These are phyloP conservation scores for Suillus subalutaceus DNA, from an alignment of 768 basidiomycete species.

Conservation along the genomic window DNA sequence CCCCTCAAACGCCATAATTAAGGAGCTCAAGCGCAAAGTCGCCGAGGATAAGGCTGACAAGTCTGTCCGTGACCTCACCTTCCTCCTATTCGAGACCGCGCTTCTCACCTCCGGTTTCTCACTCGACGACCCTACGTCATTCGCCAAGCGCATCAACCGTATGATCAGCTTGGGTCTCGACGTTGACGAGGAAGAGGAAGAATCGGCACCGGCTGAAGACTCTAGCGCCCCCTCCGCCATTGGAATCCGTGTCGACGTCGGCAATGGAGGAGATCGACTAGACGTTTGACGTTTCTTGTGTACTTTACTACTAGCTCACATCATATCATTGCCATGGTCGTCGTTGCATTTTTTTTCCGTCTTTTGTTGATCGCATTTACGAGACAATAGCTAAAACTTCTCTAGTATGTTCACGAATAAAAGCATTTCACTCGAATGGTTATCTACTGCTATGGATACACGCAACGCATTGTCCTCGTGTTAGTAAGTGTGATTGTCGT, in stretches of 20 bases:
- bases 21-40: conserved; percentile 95
- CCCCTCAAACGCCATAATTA: conserved; percentile 89
- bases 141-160: conserved; percentile 94
- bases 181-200: conserved; percentile 75
- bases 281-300: conserved; percentile 26
- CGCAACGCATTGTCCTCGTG: background rate
- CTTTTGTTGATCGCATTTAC: conserved; percentile 28
- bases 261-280: conserved; percentile 99
- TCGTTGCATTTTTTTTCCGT: conserved; percentile 22
- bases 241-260: conserved; percentile 68
- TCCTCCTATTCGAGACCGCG: conserved; percentile 95
- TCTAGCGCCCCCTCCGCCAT: conserved; percentile 51
- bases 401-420: conserved; percentile 20
- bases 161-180: conserved; percentile 94
- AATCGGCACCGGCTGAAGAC: conserved; percentile 45
- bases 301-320: conserved; percentile 26
- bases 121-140: conserved; percentile 92
- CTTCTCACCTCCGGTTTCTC: conserved; percentile 95
- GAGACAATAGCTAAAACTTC: conserved; percentile 26
- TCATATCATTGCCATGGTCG: conserved; percentile 19
- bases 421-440: conserved; percentile 3
- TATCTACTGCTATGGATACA: background rate
- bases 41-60: conserved; percentile 98
- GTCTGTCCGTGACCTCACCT: conserved; percentile 95
- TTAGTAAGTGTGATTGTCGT: background rate